Percentiles rank a stretch among this genome's conserved stretches.
Conservation (phyloP, 805 yeast species). For the Hanseniaspora thailandica region DNA sequence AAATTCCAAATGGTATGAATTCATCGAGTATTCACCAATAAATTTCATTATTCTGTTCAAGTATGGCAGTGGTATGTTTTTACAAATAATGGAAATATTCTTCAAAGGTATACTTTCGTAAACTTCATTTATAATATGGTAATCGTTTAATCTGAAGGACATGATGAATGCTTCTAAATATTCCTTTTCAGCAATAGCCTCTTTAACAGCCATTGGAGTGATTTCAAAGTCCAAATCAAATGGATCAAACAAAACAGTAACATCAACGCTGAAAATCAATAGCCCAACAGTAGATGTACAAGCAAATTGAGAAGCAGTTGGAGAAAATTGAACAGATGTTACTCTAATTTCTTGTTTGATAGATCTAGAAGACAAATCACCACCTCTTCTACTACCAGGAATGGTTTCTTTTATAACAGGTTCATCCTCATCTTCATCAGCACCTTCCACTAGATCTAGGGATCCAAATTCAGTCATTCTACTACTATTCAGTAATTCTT, state of each 20-base stretch:
- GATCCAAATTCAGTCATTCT: constrained; percentile 84
- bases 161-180: constrained; percentile 72
- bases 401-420: constrained; percentile 31
- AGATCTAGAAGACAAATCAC: constrained; percentile 66
- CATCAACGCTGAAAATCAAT: constrained; percentile 68
- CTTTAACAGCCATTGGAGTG: constrained; percentile 66
- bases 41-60: constrained; percentile 55
- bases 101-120: constrained; percentile 61
- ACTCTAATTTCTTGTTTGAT: constrained; percentile 76
- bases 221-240: constrained; percentile 87
- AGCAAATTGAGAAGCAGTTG: constrained; percentile 81
- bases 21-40: constrained; percentile 54
- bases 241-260: constrained; percentile 72
- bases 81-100: constrained; percentile 55
- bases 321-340: constrained; percentile 68
- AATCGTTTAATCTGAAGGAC: constrained; percentile 88
- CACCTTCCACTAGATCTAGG: constrained; percentile 76
- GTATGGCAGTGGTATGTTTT: constrained; percentile 68
- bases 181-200: constrained; percentile 42
- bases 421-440: constrained; percentile 62
- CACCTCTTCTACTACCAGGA: constrained; percentile 77
- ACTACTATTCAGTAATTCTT: constrained; percentile 62
- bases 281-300: constrained; percentile 94
- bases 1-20: constrained; percentile 75
- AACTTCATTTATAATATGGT: constrained; percentile 54